These are phyloP conservation scores for Leccinum imitatum DNA, from an alignment of 768 basidiomycete species.

Conservation along the genomic window DNA sequence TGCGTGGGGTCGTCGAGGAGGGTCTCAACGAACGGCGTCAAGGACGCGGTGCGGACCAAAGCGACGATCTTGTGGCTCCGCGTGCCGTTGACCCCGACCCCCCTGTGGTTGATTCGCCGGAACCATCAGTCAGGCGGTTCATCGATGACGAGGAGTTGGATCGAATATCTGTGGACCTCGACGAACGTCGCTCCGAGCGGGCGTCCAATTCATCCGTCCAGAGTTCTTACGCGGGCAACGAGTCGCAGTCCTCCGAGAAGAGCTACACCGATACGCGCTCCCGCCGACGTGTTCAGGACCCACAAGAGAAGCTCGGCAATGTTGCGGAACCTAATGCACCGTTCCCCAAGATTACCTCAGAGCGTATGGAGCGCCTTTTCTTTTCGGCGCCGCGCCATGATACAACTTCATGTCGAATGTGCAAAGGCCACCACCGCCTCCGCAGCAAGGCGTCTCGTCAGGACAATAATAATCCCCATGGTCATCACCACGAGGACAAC, in stretches of 20 bases:
- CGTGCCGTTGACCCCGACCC: not conserved
- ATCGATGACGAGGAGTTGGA: constrained; percentile 59
- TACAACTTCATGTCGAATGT: constrained; percentile 60
- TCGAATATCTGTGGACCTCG: constrained; percentile 64
- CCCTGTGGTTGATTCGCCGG: constrained; percentile 6
- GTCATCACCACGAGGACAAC: constrained; percentile 3
- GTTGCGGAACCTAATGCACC: constrained; percentile 42
- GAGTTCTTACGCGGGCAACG: constrained; percentile 10
- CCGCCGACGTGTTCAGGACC: constrained; percentile 4
- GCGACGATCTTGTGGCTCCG: not conserved
- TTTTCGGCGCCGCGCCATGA: constrained; percentile 80
- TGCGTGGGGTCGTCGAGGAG: constrained; percentile 85
- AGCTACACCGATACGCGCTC: not conserved
- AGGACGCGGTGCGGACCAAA: constrained; percentile 42
- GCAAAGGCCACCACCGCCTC: constrained; percentile 47
- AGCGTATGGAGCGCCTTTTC: constrained; percentile 75
- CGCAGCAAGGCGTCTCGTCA: constrained; percentile 49
- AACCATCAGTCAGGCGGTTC: constrained; percentile 34
- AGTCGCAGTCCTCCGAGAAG: constrained; percentile 6
- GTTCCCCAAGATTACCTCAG: constrained; percentile 83
- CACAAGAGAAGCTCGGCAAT: constrained; percentile 15
- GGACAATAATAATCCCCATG: constrained; percentile 15
- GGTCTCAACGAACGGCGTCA: constrained; percentile 73
- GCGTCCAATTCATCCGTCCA: constrained; percentile 31
- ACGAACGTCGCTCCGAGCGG: constrained; percentile 60